Percentiles rank a stretch among this genome's conserved stretches.
Evolutionary conservation across 768 basidiomycete genomes (phyloP).

Genomic region (Mycena venus): DNA sequence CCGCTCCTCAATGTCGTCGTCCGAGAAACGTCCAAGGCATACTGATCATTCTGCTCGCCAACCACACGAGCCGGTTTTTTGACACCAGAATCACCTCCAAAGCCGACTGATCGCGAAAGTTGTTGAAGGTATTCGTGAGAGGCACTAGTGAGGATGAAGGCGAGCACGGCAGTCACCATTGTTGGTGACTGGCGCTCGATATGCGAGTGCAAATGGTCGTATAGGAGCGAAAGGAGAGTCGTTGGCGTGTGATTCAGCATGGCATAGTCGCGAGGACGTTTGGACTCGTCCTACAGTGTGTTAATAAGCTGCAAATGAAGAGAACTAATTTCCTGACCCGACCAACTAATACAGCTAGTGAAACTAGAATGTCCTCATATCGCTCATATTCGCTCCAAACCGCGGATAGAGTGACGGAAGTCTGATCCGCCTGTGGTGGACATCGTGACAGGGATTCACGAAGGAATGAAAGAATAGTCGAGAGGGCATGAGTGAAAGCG

Average conservation of each 20-base stretch:
- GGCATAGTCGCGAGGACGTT: constrained; percentile 55
- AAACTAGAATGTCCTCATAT: constrained; percentile 62
- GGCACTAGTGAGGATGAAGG: constrained; percentile 74
- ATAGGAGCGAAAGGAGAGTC: constrained; percentile 71
- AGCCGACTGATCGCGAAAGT: constrained; percentile 74
- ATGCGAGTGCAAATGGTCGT: constrained; percentile 66
- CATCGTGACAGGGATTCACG: constrained; percentile 59
- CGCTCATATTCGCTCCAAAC: constrained; percentile 65
- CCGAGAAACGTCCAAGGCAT: constrained; percentile 54
- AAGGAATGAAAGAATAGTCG: constrained; percentile 65
- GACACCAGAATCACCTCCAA: constrained; percentile 46
- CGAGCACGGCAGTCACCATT: constrained; percentile 66
- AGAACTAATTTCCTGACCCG: constrained; percentile 55
- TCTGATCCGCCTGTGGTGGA: constrained; percentile 49
- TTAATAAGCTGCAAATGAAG: neutral
- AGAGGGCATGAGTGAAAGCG: constrained; percentile 76
- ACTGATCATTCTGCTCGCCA: constrained; percentile 42
- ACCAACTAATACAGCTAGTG: constrained; percentile 70
- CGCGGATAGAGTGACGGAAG: constrained; percentile 48
- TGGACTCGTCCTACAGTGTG: constrained; percentile 45
- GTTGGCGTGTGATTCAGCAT: constrained; percentile 59
- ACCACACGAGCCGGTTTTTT: constrained; percentile 40
- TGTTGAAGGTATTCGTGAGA: constrained; percentile 74
- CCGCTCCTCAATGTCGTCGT: constrained; percentile 55
- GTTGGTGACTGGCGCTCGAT: constrained; percentile 66